Evolutionary conservation across 164 flowering plant species (phyloP).

Genomic region (Warburgia ugandensis): DNA sequence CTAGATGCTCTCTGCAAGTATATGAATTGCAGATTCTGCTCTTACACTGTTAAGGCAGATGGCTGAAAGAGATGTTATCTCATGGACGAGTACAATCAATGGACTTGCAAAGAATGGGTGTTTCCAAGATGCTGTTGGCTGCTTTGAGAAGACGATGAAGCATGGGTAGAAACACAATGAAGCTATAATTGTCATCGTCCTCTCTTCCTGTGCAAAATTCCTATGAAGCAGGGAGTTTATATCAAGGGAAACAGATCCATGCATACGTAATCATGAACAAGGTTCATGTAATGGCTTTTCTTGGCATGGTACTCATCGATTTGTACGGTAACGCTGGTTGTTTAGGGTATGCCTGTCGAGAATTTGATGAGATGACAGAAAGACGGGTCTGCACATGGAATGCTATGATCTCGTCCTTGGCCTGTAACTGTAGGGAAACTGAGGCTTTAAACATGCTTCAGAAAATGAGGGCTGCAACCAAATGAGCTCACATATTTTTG

Average conservation of each 20-base stretch:
- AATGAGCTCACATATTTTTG: constrained; percentile 63
- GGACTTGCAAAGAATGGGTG: constrained; percentile 44
- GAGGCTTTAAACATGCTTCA: constrained; percentile 53
- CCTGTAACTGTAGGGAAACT: constrained; percentile 47
- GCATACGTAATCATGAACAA: constrained; percentile 41
- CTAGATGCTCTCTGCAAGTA: constrained; percentile 51
- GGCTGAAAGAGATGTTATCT: constrained; percentile 49
- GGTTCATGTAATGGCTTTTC: constrained; percentile 26
- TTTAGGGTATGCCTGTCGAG: constrained; percentile 24
- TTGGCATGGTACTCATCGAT: constrained; percentile 56
- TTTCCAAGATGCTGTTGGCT: constrained; percentile 35
- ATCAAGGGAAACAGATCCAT: constrained; percentile 61
- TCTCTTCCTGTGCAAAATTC: constrained; percentile 54
- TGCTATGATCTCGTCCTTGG: constrained; percentile 61
- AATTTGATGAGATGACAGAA: constrained; percentile 32
- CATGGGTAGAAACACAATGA: constrained; percentile 49
- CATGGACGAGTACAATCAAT: constrained; percentile 72
- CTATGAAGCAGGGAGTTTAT: constrained; percentile 28
- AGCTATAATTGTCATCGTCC: constrained; percentile 65
- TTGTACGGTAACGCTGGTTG: constrained; percentile 64
- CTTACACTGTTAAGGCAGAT: constrained; percentile 39
- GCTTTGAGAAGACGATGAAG: constrained; percentile 46
- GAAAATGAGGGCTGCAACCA: constrained; percentile 43
- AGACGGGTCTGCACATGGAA: constrained; percentile 69
- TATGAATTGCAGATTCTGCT: constrained; percentile 56